These are phyloP conservation scores for Phytopythium litorale DNA, from an alignment of 352 stramenopile genomes.

Conservation along the genomic window DNA sequence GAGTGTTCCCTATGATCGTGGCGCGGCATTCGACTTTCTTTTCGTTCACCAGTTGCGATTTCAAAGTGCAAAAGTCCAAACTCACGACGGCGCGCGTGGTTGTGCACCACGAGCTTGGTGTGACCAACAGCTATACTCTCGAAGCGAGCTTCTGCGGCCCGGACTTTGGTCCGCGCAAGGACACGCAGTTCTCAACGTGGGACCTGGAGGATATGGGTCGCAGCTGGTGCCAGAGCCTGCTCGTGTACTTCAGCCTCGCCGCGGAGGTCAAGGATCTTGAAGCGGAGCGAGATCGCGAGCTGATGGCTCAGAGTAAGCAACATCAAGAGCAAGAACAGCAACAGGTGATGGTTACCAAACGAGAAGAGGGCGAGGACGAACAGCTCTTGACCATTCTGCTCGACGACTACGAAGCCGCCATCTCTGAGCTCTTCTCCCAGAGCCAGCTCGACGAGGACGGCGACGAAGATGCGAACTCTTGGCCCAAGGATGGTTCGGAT, in stretches of 20 bases:
- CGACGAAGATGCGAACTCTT: slow-evolving; percentile 7
- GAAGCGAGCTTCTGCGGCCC: slow-evolving; percentile 89
- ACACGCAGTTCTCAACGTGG: slow-evolving; percentile 73
- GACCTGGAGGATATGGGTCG: slow-evolving; percentile 77
- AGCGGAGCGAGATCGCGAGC: slow-evolving; percentile 6
- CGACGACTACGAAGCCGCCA: slow-evolving; percentile 55
- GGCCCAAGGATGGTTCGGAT: slow-evolving; percentile 29
- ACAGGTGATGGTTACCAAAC: neutral
- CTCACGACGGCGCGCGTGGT: slow-evolving; percentile 88
- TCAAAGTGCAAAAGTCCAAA: slow-evolving; percentile 89
- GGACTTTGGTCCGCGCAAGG: slow-evolving; percentile 59
- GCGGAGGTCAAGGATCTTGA: slow-evolving; percentile 41
- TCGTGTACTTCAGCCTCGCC: slow-evolving; percentile 70
- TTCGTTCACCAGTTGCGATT: slow-evolving; percentile 85
- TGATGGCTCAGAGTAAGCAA: neutral
- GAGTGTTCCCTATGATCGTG: slow-evolving; percentile 79
- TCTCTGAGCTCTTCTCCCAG: slow-evolving; percentile 48
- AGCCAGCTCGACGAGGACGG: slow-evolving; percentile 21
- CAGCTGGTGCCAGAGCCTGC: slow-evolving; percentile 66
- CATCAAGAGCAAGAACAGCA: slow-evolving; percentile 6
- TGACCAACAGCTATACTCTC: slow-evolving; percentile 87
- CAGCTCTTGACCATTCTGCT: slow-evolving; percentile 28
- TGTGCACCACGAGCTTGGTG: slow-evolving; percentile 80
- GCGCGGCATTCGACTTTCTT: slow-evolving; percentile 67
- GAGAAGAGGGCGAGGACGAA: slow-evolving; percentile 16